phyloP scores from a whole-genome alignment of 2,329 filamentous ascomycete species.

The Ascochyta koolunga region DNA sequence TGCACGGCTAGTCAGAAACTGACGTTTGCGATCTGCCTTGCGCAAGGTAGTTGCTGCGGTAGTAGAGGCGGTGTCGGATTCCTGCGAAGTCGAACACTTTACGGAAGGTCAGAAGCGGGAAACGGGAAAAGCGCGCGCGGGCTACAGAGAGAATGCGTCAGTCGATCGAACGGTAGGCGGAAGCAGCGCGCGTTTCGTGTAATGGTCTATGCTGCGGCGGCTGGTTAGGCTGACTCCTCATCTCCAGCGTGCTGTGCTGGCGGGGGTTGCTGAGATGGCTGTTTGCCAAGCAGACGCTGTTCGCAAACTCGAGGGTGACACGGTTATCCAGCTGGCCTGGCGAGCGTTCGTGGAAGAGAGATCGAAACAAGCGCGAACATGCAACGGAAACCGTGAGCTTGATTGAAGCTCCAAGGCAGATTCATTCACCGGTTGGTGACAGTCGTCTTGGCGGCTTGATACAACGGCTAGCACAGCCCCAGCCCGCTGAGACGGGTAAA shows the following conservation, averaged over 20 bases:
- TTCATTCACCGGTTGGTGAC: constrained; percentile 42
- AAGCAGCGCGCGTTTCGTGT: constrained; percentile 29
- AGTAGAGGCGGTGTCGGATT: constrained; percentile 42
- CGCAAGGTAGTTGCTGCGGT: constrained; percentile 34
- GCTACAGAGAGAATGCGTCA: constrained; percentile 25
- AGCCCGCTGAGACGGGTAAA: constrained; percentile 18
- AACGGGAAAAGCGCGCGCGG: constrained; percentile 32
- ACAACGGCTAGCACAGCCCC: constrained; percentile 43
- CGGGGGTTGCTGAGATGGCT: constrained; percentile 32
- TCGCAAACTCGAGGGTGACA: constrained; percentile 24
- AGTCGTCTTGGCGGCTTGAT: constrained; percentile 36
- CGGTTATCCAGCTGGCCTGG: constrained; percentile 22
- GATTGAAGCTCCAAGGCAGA: constrained; percentile 41
- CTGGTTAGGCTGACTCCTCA: constrained; percentile 28
- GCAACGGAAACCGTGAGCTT: constrained; percentile 37
- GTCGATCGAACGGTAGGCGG: constrained; percentile 29
- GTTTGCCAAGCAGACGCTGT: constrained; percentile 37
- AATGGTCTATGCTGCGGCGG: constrained; percentile 23
- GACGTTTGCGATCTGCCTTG: constrained; percentile 43
- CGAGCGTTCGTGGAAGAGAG: constrained; percentile 22
- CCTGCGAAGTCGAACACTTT: constrained; percentile 34
- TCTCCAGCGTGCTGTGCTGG: constrained; percentile 23
- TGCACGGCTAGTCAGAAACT: constrained; percentile 33
- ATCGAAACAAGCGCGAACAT: constrained; percentile 39
- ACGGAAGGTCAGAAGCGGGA: constrained; percentile 29